These are phyloP conservation scores for Puya raimondii DNA, from an alignment of 176 grass and related monocot genomes.

Conservation along the genomic window DNA sequence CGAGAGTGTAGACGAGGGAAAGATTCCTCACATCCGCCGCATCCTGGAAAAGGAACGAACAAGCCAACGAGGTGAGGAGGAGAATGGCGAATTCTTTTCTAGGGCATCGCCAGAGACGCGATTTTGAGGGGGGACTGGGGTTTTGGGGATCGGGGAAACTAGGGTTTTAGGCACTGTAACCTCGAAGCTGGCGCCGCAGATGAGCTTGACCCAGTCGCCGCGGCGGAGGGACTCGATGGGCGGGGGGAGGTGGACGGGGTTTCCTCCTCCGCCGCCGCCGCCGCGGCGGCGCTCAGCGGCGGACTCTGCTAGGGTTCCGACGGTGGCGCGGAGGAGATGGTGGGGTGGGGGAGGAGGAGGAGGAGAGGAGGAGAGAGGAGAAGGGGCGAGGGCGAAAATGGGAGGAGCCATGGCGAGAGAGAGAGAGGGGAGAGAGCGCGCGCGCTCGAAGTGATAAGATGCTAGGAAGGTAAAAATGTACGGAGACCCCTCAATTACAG, in stretches of 20 bases:
- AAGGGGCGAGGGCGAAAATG: conserved; percentile 20
- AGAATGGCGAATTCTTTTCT: neutral
- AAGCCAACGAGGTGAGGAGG: neutral
- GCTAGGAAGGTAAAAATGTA: too few relatives aligned
- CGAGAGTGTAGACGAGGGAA: conserved; percentile 81
- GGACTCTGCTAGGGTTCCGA: conserved; percentile 29
- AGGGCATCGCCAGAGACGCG: neutral
- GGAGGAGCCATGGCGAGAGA: neutral
- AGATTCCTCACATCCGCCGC: conserved; percentile 75
- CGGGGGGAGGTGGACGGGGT: conserved; percentile 17
- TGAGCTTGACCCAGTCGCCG: conserved; percentile 93
- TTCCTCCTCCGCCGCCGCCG: too few relatives aligned
- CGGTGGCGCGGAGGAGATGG: conserved; percentile 20
- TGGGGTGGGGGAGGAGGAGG: conserved; percentile 17
- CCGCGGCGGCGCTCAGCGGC: neutral
- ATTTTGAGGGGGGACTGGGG: neutral
- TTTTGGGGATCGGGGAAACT: neutral
- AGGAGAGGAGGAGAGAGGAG: conserved; percentile 14
- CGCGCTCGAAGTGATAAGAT: neutral
- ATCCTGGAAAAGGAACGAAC: conserved; percentile 37
- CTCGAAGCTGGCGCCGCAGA: conserved; percentile 97
- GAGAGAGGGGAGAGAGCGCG: neutral
- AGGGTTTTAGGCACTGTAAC: conserved; percentile 10
- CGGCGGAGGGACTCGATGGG: conserved; percentile 58
- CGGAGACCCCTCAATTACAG: too few relatives aligned